These are phyloP conservation scores for Fusarium brachygibbosum DNA, from an alignment of 2,329 filamentous ascomycete species.

Conservation along the genomic window DNA sequence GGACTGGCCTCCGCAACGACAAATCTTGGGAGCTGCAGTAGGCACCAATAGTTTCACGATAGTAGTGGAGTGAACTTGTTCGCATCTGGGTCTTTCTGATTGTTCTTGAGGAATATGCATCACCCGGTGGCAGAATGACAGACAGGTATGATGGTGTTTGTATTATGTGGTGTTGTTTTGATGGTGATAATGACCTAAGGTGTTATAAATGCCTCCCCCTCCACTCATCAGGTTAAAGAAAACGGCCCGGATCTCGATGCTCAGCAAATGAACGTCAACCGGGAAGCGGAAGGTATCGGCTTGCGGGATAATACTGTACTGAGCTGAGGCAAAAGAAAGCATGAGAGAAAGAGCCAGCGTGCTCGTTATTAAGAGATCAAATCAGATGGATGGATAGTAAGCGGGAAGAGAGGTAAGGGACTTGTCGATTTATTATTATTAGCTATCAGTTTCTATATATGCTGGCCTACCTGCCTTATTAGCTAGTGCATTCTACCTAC, in stretches of 20 bases:
- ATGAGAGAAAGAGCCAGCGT: not conserved
- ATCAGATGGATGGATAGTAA: not conserved
- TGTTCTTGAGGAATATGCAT: conserved; percentile 22
- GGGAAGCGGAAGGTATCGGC: conserved; percentile 34
- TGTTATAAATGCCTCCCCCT: conserved; percentile 27
- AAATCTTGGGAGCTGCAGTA: conserved; percentile 23
- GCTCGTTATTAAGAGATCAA: conserved; percentile 1
- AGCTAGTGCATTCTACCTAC: not conserved
- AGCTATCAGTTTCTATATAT: not conserved
- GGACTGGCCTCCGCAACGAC: conserved; percentile 37
- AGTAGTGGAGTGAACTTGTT: conserved; percentile 32
- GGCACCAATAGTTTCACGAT: conserved; percentile 23
- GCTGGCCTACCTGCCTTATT: not conserved
- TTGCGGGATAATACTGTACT: conserved; percentile 35
- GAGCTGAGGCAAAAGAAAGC: conserved; percentile 20
- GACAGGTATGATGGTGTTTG: conserved; percentile 25
- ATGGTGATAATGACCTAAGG: conserved; percentile 7
- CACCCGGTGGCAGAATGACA: conserved; percentile 32
- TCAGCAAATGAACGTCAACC: conserved; percentile 21
- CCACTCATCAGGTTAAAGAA: conserved; percentile 28
- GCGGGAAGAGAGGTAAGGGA: not conserved
- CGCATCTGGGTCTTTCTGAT: conserved; percentile 22
- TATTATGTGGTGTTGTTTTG: conserved; percentile 15
- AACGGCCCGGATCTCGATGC: conserved; percentile 40
- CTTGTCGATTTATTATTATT: not conserved